phyloP scores from a whole-genome alignment of 2,329 filamentous ascomycete genomes.

The Pseudogymnoascus sp. region DNA sequence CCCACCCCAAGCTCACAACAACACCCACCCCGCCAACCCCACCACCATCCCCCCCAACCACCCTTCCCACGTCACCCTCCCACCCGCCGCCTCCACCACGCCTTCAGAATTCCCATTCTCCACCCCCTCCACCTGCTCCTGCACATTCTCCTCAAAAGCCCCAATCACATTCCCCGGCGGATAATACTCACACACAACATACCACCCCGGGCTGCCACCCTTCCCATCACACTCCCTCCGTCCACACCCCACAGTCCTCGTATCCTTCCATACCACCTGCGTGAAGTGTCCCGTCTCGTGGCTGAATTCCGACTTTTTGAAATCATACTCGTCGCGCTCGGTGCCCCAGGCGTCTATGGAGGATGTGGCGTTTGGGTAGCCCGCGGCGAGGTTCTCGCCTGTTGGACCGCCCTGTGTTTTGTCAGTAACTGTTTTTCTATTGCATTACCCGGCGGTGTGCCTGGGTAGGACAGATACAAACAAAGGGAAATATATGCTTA shows the following conservation, averaged over 20 bases:
- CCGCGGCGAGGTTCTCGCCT: slow-evolving; percentile 67
- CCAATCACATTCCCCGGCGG: slow-evolving; percentile 56
- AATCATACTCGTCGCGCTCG: slow-evolving; percentile 53
- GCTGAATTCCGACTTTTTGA: slow-evolving; percentile 44
- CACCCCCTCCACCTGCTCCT: slow-evolving; percentile 25
- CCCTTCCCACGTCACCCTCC: background rate
- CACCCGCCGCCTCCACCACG: background rate
- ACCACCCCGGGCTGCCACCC: slow-evolving; percentile 43
- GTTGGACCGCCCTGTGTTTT: slow-evolving; percentile 45
- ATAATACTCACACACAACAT: slow-evolving; percentile 62
- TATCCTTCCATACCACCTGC: slow-evolving; percentile 62
- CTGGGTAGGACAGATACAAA: background rate
- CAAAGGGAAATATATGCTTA: slow-evolving; percentile 16
- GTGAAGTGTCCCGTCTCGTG: slow-evolving; percentile 62
- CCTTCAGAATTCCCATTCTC: slow-evolving; percentile 3
- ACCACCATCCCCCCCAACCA: background rate
- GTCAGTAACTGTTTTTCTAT: background rate
- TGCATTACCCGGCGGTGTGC: background rate
- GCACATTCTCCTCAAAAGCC: slow-evolving; percentile 40
- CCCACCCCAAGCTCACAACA: background rate
- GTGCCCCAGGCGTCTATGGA: slow-evolving; percentile 59
- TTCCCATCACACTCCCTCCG: slow-evolving; percentile 31
- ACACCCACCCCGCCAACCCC: background rate
- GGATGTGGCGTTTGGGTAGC: slow-evolving; percentile 50
- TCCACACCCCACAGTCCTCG: slow-evolving; percentile 50